Evolutionary conservation across 1,284 basidiomycete species (phyloP), one percentile per base, ranked within the genome.

Genomic region (Naganishia cerealis): DNA sequence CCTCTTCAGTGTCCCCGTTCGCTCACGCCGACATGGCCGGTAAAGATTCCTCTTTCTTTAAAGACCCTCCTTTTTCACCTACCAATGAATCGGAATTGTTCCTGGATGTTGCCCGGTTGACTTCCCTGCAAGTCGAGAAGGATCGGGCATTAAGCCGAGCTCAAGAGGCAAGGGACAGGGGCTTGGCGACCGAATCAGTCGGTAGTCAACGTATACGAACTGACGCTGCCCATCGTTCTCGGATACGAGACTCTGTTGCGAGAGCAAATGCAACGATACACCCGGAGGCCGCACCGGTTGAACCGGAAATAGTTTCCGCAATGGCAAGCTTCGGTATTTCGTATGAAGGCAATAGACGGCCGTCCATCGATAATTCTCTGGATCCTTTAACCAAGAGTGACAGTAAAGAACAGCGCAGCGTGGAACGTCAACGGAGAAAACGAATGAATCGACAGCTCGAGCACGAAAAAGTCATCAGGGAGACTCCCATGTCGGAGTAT

Each of bases 401-500:
- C 6, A 52, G 18, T 7, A 53, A 54, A 52, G 61, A 63, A 4
- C 61, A 33, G 24, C 33, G 39, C n/a, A 50, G 38, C 4, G 61
- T 38, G 50, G 61, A 52, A 29, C 61, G 40, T 26, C 50, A 63
- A n/a, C 61, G 52, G 6, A 42, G 38, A 40, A 63, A 63, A 52
- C 61, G 61, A 2, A 63, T 63, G 61, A 38, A 36, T 16, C 36
- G 61, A 24, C 48, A 63, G 61, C 61, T 63, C 50, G 61, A 63
- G 38, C 61, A 63, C 24, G 61, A 63, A 24, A 38, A 50, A 52
- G 50, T 63, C 15, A 54, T 63, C 21, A 10, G 61, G 50, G 61
- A 63, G 46, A 63, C 61, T 38, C 61, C 61, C 16, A 43, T 63
- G 50, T 39, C 29, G 50, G 61, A 63, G 61, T 63, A 63, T 42